These are phyloP conservation scores for Corylus heterophylla DNA, from an alignment of 306 rosid genomes.

Conservation along the genomic window DNA sequence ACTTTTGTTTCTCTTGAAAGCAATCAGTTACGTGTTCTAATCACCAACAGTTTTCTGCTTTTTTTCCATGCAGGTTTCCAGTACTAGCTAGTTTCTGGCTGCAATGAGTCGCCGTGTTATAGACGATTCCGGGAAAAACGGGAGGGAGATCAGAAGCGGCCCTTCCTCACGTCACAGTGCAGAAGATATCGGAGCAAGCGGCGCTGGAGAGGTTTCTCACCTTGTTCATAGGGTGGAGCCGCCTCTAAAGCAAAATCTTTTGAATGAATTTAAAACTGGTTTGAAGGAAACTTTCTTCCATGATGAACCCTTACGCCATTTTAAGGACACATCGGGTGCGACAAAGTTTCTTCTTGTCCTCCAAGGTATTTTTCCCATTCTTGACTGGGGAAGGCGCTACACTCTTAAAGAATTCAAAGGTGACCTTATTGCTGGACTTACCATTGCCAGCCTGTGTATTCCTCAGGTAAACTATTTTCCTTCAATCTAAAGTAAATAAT, in stretches of 20 bases:
- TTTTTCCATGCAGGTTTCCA: no score
- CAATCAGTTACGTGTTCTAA: not conserved
- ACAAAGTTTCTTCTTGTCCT: conserved; percentile 42
- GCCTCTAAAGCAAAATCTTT: conserved; percentile 42
- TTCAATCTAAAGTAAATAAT: not conserved
- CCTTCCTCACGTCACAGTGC: no score
- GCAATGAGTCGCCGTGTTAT: conserved; percentile 10
- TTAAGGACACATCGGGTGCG: conserved; percentile 31
- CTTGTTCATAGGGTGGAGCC: conserved; percentile 33
- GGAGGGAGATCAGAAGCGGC: no score
- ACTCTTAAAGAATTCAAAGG: conserved; percentile 47
- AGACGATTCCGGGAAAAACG: conserved; percentile 2
- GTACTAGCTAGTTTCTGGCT: not conserved
- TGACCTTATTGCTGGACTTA: conserved; percentile 57
- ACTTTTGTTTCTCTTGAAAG: not conserved
- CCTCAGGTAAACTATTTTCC: conserved; percentile 54
- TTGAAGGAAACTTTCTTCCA: conserved; percentile 47
- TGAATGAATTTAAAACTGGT: conserved; percentile 31
- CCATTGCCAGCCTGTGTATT: conserved; percentile 82
- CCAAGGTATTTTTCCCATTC: conserved; percentile 57
- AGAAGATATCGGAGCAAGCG: no score
- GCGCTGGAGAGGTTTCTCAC: conserved; percentile 3
- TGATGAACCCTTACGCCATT: conserved; percentile 49
- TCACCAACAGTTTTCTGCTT: not conserved
- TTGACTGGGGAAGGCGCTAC: conserved; percentile 57